Evolutionary conservation across 1,284 basidiomycete species (phyloP).

Genomic region (Naganishia sp.): DNA sequence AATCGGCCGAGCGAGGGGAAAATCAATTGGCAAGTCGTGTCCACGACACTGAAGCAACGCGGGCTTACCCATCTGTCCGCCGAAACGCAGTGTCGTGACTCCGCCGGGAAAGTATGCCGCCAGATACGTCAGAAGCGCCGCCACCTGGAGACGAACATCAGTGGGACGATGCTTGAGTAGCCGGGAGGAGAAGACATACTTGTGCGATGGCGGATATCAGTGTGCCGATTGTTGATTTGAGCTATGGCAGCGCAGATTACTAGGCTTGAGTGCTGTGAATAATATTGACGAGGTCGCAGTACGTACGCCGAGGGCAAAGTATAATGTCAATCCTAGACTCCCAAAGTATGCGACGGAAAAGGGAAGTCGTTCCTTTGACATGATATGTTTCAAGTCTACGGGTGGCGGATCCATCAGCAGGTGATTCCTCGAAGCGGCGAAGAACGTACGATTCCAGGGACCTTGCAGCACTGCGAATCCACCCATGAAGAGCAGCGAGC

Average conservation of each 20-base stretch:
- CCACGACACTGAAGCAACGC: background rate
- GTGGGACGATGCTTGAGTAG: background rate
- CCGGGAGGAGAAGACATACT: slow-evolving; percentile 49
- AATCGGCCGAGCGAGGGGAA: background rate
- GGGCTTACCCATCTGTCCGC: slow-evolving; percentile 65
- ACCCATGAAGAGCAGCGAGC: slow-evolving; percentile 43
- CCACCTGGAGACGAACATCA: slow-evolving; percentile 58
- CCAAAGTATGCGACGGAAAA: slow-evolving; percentile 82
- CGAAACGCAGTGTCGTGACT: slow-evolving; percentile 70
- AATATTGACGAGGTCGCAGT: background rate
- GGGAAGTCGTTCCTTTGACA: slow-evolving; percentile 79
- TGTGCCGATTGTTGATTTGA: slow-evolving; percentile 78
- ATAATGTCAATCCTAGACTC: slow-evolving; percentile 78
- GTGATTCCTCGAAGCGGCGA: background rate
- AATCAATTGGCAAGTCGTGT: background rate
- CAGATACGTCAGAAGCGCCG: slow-evolving; percentile 80
- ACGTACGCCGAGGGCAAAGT: slow-evolving; percentile 80
- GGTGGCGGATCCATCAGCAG: background rate
- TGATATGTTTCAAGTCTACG: slow-evolving; percentile 77
- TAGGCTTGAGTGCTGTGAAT: background rate
- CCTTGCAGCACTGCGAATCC: slow-evolving; percentile 61
- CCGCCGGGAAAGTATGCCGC: slow-evolving; percentile 88
- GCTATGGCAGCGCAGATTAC: slow-evolving; percentile 55
- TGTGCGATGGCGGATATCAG: slow-evolving; percentile 76
- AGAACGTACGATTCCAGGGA: slow-evolving; percentile 50